These are phyloP conservation scores for Lentithecium fluviatile DNA, from an alignment of 495 filamentous ascomycete species.

Conservation along the genomic window DNA sequence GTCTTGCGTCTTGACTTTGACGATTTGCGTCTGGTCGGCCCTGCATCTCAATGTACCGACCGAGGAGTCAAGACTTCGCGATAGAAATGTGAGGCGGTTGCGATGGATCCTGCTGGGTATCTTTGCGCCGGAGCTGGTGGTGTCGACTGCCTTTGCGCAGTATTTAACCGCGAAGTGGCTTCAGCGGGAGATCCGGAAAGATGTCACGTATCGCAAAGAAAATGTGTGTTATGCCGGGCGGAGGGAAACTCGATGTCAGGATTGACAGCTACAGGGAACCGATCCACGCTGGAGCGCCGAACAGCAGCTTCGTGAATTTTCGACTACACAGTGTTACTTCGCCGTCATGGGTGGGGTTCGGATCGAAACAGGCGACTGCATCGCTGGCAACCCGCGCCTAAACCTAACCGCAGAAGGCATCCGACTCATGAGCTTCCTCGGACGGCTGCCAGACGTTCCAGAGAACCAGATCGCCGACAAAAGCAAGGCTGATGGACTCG, in stretches of 20 bases:
- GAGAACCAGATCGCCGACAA: constrained; percentile 19
- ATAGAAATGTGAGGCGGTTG: constrained; percentile 15
- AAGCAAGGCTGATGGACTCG: constrained; percentile 23
- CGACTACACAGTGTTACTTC: constrained; percentile 18
- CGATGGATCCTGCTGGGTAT: constrained; percentile 22
- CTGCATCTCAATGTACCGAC: constrained; percentile 22
- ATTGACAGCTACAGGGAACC: constrained; percentile 5
- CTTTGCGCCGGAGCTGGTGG: constrained; percentile 24
- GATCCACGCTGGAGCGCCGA: not conserved
- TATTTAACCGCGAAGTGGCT: constrained; percentile 19
- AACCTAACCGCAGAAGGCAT: constrained; percentile 19
- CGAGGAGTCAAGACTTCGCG: constrained; percentile 8
- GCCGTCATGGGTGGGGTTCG: constrained; percentile 21
- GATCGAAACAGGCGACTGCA: constrained; percentile 15
- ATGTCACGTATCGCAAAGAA: constrained; percentile 13
- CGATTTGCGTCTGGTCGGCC: constrained; percentile 18
- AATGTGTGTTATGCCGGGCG: constrained; percentile 4
- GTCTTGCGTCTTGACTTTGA: constrained; percentile 13
- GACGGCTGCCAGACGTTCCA: constrained; percentile 12
- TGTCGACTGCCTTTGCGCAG: constrained; percentile 24
- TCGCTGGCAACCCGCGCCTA: constrained; percentile 10
- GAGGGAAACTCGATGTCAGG: not conserved
- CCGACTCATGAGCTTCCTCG: constrained; percentile 20
- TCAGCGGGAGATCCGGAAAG: constrained; percentile 12
- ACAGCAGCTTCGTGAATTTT: constrained; percentile 18